Evolutionary conservation across 306 rosid genomes (phyloP).

Genomic region (Acacia acuminata): DNA sequence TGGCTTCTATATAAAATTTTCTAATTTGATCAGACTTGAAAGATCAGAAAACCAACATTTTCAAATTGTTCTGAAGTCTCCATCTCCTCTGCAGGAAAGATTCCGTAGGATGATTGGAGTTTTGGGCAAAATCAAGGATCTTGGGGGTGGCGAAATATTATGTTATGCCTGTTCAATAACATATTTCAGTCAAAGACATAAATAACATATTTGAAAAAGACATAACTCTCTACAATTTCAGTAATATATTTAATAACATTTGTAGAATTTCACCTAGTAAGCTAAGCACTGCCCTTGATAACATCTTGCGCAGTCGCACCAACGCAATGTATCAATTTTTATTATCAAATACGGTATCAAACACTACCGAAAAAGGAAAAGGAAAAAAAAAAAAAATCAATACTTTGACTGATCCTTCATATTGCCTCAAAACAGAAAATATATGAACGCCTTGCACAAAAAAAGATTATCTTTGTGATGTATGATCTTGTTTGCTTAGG

Average conservation of each 20-base stretch:
- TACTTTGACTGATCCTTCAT: neutral
- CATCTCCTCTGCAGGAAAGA: neutral
- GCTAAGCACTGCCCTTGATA: neutral
- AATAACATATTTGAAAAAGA: too few relatives aligned
- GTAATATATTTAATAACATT: too few relatives aligned
- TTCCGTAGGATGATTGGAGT: neutral
- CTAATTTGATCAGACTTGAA: neutral
- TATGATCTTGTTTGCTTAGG: neutral
- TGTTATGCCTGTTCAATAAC: neutral
- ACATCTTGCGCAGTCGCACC: neutral
- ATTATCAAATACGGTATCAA: neutral
- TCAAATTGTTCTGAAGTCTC: neutral
- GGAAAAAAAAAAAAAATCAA: neutral
- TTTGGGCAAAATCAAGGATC: neutral
- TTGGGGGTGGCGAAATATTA: neutral
- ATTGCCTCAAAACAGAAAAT: neutral
- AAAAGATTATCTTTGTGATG: neutral
- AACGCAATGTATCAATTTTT: too few relatives aligned
- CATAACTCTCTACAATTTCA: too few relatives aligned
- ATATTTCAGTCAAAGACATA: too few relatives aligned
- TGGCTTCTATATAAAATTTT: neutral
- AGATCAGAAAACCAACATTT: neutral
- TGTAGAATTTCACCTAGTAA: neutral
- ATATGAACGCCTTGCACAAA: neutral
- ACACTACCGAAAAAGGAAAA: too few relatives aligned